Evolutionary conservation across 2,329 filamentous ascomycete genomes (phyloP), one percentile per base, ranked within the genome.

Genomic region (Tolypocladium amazonense): DNA sequence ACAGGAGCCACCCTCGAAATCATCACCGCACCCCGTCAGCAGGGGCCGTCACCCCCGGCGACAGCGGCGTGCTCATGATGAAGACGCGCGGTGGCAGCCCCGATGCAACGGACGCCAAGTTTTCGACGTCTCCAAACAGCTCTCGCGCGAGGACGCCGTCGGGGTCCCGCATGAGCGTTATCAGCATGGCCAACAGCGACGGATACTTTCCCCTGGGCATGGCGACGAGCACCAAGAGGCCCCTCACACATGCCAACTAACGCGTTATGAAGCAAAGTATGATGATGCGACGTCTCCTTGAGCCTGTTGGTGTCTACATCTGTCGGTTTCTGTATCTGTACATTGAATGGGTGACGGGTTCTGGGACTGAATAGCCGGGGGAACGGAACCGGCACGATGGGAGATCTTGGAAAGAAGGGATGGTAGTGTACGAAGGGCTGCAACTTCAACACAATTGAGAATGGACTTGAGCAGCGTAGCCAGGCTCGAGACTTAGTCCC

Each of bases 131-230:
- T 4, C 77, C 79, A 5, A 83, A 81, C 62, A 79, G 75, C 59
- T 79, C 77, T 1, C 74, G 77, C 56, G 72, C 76, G 1, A 76
- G 81, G 61, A 82, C 80, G 3, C 78, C 80, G 3, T 79, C 79
- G 2, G 69, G 67, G 0, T 69, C 72, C 41, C 70, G 76, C 3
- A 62, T 72, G 64, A 73, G 58, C 56, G 69, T 69, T 55, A 62
- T 66, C 6, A 65, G 65, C 38, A 65, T 66, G 56, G 62, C 64
- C 20, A 64, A 66, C 45, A 64, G 72, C 12, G 75, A 78, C 30
- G 72, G 73, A 39, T 81, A 80, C 62, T 81, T 80, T 43, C 71
- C 77, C 6, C 60, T 72, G 7, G 64, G 68, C 52, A 65, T 66
- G 38, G 70, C 70, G 2, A 74, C 73, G 47, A 59, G 64, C 6